Base-by-base conservation (phyloP, 352 stramenopile genomes). In the Pythium monospermum region DNA sequence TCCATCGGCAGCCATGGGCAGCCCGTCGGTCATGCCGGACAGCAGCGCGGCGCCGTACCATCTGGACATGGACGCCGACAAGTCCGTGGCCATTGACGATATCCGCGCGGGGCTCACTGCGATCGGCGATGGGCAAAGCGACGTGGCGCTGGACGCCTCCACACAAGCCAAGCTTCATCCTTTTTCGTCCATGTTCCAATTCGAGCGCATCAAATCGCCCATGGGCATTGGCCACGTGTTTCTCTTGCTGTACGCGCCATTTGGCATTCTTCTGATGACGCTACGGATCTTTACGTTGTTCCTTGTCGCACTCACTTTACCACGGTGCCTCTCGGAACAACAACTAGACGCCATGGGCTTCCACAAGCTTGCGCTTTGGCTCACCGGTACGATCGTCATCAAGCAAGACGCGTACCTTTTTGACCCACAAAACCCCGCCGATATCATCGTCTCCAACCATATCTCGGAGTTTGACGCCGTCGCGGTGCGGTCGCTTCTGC, bases 381-480 rank as follows among this genome's bases (percentile, higher is more conserved):
- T 85, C 45, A 75, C 73, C 0, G 73, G 75, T 13, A 85, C 75
- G 15, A 51, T 83, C 26, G 54, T 86, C 22, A 44, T 49, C 10
- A 52, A 83, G 4, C 37, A 71, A 12, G 57, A 85, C 43, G 59
- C 48, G 12, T 55, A 84, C 18, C 39, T 70, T 15, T 79, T 82
- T 28, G 53, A 58, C 10, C 43, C 43, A 13, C 35, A 54, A 0
- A 26, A 63, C 16, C 42, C 59, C 28, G 57, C 64, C 0, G 59
- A 75, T 18, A 75, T 88, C 49, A 65, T 88, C 26, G 77, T 82
- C n/a, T 56, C 69, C 22, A 88, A 88, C 71, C 77, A 88, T 65
- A 77, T 88, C 50, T 86, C 75, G 32, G 77, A 88, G 67, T 84
- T 88, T 37, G 77, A 85, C 36, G 77, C 75, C 0, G 55, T 88